phyloP scores from a whole-genome alignment of 2,329 filamentous ascomycete species.

The Orbilia blumenaviensis region DNA sequence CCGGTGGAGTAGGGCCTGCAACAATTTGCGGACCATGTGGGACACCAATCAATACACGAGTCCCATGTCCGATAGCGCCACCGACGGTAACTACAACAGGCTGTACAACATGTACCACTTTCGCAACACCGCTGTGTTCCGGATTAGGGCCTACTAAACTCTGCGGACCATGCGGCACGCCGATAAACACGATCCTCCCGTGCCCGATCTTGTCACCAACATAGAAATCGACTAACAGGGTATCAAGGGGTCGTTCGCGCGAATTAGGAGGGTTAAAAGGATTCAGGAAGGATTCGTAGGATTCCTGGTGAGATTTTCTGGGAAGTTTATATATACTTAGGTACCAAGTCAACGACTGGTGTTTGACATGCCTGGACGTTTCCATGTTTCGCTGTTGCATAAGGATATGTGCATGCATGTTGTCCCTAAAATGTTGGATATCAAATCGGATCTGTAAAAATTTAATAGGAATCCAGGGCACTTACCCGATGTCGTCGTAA shows the following conservation, averaged over 20 bases:
- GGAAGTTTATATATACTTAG: no score
- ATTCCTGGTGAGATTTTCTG: not conserved
- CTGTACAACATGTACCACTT: slow-evolving; percentile 32
- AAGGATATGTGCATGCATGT: no score
- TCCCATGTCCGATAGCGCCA: slow-evolving; percentile 34
- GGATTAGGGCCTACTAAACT: slow-evolving; percentile 20
- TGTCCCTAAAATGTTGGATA: no score
- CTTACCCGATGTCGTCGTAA: no score
- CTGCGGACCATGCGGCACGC: slow-evolving; percentile 35
- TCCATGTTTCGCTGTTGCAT: no score
- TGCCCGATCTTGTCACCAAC: slow-evolving; percentile 21
- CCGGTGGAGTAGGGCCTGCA: slow-evolving; percentile 27
- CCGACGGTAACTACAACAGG: not conserved
- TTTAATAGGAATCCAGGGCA: no score
- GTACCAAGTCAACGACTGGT: no score
- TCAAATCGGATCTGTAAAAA: no score
- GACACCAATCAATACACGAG: slow-evolving; percentile 17
- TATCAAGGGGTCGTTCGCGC: not conserved
- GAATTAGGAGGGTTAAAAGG: not conserved
- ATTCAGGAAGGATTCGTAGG: no score
- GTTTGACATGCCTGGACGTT: no score
- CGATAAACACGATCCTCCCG: slow-evolving; percentile 20
- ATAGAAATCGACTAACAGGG: not conserved
- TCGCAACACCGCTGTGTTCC: slow-evolving; percentile 18
- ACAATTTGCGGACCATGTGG: slow-evolving; percentile 44